Conservation (phyloP, 1,284 basidiomycete species). For the Moesziomyces sp. region DNA sequence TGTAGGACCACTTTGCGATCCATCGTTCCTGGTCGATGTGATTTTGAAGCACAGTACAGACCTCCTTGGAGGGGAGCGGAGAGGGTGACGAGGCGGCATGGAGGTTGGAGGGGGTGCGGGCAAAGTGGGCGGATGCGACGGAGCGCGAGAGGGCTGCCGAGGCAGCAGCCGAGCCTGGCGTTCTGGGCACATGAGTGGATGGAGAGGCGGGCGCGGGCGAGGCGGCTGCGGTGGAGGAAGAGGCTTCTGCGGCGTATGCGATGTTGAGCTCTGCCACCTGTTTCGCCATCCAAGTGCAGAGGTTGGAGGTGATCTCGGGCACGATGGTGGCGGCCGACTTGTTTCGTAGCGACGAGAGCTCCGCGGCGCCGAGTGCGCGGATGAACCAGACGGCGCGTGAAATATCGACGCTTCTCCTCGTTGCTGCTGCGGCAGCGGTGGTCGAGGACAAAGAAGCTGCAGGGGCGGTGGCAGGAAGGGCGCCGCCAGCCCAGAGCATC, state of each 20-base stretch:
- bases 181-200: conserved; percentile 20
- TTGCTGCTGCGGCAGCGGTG: conserved; percentile 70
- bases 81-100: conserved; percentile 17
- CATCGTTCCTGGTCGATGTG: conserved; percentile 78
- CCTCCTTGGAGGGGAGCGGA: conserved; percentile 13
- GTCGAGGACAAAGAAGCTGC: conserved; percentile 3
- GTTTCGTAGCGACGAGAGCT: conserved; percentile 72
- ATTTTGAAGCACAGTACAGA: conserved; percentile 65
- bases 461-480: conserved; percentile 20
- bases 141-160: conserved; percentile 24
- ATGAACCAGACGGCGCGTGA: conserved; percentile 94
- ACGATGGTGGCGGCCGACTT: conserved; percentile 75
- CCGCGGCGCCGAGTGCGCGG: conserved; percentile 91
- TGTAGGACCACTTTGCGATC: conserved; percentile 83
- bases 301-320: conserved; percentile 85
- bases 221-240: conserved; percentile 30
- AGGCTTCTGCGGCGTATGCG: conserved; percentile 29
- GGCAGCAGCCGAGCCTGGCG: conserved; percentile 10
- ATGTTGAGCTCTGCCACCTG: conserved; percentile 80
- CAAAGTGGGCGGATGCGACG: conserved; percentile 18
- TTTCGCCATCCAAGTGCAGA: conserved; percentile 88
- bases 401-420: conserved; percentile 76
- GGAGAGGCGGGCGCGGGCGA: conserved; percentile 41
- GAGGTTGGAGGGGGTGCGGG: conserved; percentile 22
- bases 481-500: conserved; percentile 75